Percentiles rank a stretch among this genome's conserved stretches.
Conservation (phyloP, 768 basidiomycete species). For the Gymnopilus dilepis region DNA sequence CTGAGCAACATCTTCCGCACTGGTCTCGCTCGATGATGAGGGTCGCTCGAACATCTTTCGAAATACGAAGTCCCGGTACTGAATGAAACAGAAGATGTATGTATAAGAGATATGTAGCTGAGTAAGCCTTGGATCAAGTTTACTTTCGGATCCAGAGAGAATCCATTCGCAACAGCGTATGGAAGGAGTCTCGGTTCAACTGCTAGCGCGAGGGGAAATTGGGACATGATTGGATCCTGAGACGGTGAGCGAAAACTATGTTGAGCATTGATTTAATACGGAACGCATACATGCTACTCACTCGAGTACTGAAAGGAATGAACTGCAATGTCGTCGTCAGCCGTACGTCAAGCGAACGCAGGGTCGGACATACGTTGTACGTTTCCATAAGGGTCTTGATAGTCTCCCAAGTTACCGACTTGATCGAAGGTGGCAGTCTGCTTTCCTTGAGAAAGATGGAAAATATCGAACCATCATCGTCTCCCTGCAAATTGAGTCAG, state of each 20-base stretch:
- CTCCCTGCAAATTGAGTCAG: constrained; percentile 46
- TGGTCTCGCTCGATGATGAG: constrained; percentile 50
- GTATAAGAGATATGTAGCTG: constrained; percentile 1
- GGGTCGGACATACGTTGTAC: constrained; percentile 58
- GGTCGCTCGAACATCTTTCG: constrained; percentile 83
- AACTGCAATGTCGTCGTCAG: constrained; percentile 51
- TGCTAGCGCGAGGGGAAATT: constrained; percentile 77
- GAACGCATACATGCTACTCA: constrained; percentile 32
- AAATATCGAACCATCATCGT: constrained; percentile 77
- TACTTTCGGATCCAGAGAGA: constrained; percentile 80
- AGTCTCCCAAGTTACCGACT: constrained; percentile 65
- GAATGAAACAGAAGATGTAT: constrained; percentile 5
- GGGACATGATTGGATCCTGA: constrained; percentile 79
- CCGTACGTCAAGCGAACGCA: constrained; percentile 21
- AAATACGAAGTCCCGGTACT: constrained; percentile 89
- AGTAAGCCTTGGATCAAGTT: constrained; percentile 4
- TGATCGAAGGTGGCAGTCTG: constrained; percentile 62
- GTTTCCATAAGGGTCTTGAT: constrained; percentile 71
- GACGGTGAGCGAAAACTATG: constrained; percentile 4
- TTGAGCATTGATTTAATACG: constrained; percentile 14
- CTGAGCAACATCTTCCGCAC: constrained; percentile 64
- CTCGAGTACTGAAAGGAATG: constrained; percentile 78
- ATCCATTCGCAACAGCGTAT: constrained; percentile 73
- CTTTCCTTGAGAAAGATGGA: constrained; percentile 71
- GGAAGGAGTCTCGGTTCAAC: constrained; percentile 79